Conservation (phyloP, 495 filamentous ascomycete species). For the Penicillium cataractarum region DNA sequence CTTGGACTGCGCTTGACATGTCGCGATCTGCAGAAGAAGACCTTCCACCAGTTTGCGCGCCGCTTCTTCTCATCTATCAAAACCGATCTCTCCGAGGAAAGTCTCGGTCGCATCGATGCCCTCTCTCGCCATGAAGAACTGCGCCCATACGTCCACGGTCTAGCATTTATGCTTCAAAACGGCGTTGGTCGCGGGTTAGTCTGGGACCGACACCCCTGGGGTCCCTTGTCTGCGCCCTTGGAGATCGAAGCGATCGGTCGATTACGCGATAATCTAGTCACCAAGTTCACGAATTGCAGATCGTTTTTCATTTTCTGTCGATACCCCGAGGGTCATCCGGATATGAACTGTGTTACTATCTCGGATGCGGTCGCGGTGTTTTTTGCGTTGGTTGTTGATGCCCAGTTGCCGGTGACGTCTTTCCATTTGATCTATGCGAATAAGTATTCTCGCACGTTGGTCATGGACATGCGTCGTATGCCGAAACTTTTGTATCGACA, state of each 20-base stretch:
- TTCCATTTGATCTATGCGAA: constrained; percentile 36
- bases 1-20: constrained; percentile 29
- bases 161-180: constrained; percentile 32
- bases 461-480: constrained; percentile 38
- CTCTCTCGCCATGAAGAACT: constrained; percentile 24
- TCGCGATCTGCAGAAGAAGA: constrained; percentile 30
- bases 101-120: constrained; percentile 26
- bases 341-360: constrained; percentile 30
- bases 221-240: constrained; percentile 26
- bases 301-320: constrained; percentile 38
- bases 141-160: constrained; percentile 22
- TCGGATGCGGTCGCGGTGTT: constrained; percentile 33
- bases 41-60: constrained; percentile 32
- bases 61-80: constrained; percentile 31
- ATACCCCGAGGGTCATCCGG: constrained; percentile 34
- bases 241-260: constrained; percentile 24
- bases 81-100: constrained; percentile 30
- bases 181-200: constrained; percentile 29
- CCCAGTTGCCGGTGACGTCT: constrained; percentile 25
- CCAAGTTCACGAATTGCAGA: constrained; percentile 26
- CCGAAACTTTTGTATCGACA: constrained; percentile 36
- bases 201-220: constrained; percentile 34
- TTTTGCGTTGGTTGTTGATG: constrained; percentile 29
- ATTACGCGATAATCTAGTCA: constrained; percentile 28
- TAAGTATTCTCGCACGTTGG: constrained; percentile 29